Evolutionary conservation across 768 basidiomycete species (phyloP), one percentile per base, ranked within the genome.

Genomic region (Pulveroboletus sp.): DNA sequence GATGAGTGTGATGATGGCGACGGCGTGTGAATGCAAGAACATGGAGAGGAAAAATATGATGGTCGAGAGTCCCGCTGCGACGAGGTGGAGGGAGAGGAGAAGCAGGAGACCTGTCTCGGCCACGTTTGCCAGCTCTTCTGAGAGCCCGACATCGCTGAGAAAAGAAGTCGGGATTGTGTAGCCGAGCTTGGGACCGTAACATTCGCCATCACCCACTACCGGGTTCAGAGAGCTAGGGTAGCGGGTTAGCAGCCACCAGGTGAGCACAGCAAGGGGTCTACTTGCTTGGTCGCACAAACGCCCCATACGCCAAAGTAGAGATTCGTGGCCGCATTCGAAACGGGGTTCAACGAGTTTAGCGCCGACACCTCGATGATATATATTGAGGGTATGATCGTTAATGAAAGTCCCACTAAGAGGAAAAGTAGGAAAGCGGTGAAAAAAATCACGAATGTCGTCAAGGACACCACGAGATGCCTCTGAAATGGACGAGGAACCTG

Each of bases 261-360:
- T 2, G 13, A 17, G 19, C 19, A 24, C 9, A 16, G n/a, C 6
- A 20, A 14, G 10, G n/a, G 12, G 14, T 30, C 32, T 13, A 54
- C 57, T 52, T 40, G 76, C 81, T 74, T 79, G n/a, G 67, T 67
- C 1, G 82, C 82, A 67, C 91, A 93, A 30, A 84, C 74, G 1
- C 91, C 91, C 85, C 89, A 92, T 6, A 91, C 83, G 4, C 91
- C 91, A 53, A 91, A 85, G 30, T 80, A 76, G 10, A 90, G 66
- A 56, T 75, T 71, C 4, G 81, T 83, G 24, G 82, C 81, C 12
- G 81, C 66, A 51, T 74, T 73, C 11, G 83, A 81, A 29, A 61
- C 55, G 3, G 75, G 73, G 42, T 69, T 63, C 35, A 31, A 20
- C 20, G 63, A 57, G 32, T 60, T 42, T 31, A 54, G 48, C 57